phyloP scores from a whole-genome alignment of 2,329 filamentous ascomycete genomes.

The Alternaria dauci region DNA sequence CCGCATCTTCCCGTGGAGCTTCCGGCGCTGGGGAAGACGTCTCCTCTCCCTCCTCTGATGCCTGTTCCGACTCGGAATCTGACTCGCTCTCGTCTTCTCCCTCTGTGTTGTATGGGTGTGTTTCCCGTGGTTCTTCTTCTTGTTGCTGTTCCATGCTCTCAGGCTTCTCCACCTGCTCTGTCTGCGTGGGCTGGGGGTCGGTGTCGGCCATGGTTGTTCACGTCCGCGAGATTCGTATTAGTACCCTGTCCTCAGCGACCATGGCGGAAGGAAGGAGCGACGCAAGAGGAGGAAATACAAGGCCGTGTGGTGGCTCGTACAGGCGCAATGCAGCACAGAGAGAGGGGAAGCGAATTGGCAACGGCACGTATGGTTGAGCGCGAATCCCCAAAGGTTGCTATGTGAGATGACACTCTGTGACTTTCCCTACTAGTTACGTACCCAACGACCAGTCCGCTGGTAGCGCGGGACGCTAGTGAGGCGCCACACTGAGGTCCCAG shows the following conservation, averaged over 20 bases:
- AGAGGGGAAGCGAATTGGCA: neutral
- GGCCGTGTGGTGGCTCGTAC: conserved; percentile 11
- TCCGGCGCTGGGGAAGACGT: conserved; percentile 23
- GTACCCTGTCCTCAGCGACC: conserved; percentile 31
- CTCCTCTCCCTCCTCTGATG: conserved; percentile 24
- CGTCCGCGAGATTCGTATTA: conserved; percentile 23
- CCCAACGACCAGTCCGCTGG: conserved; percentile 20
- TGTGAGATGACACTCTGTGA: conserved; percentile 36
- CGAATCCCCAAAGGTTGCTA: neutral
- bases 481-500: neutral
- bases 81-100: conserved; percentile 17
- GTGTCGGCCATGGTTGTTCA: conserved; percentile 48
- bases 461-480: conserved; percentile 12
- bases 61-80: conserved; percentile 30
- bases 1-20: conserved; percentile 25
- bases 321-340: conserved; percentile 13
- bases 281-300: conserved; percentile 9
- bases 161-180: conserved; percentile 16
- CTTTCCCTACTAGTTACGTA: conserved; percentile 31
- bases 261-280: conserved; percentile 35
- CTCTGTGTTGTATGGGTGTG: neutral
- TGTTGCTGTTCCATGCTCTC: neutral
- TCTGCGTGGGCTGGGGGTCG: conserved; percentile 25
- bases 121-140: neutral
- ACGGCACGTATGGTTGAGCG: neutral